phyloP scores from a whole-genome alignment of 257 asterid species.

The Agastache rugosa region DNA sequence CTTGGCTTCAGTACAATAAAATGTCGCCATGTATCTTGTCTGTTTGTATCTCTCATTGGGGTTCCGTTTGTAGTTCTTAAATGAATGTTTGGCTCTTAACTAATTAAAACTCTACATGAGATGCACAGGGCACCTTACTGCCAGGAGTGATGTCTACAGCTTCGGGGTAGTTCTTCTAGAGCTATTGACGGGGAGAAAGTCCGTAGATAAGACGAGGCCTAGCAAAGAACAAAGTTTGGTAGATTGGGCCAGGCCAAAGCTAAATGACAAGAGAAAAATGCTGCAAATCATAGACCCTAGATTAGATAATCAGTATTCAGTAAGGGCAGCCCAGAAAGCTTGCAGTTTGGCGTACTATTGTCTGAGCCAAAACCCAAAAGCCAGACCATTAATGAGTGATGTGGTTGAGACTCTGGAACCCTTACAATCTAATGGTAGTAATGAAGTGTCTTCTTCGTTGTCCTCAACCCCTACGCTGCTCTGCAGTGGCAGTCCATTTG shows the following conservation, averaged over 20 bases:
- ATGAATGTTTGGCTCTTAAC: constrained; percentile 15
- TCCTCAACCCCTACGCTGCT: constrained; percentile 55
- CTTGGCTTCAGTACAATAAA: neutral
- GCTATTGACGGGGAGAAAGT: constrained; percentile 95
- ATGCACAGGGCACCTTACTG: constrained; percentile 92
- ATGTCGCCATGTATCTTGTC: neutral
- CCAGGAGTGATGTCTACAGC: constrained; percentile 99
- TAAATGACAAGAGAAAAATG: constrained; percentile 93
- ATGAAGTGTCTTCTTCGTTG: constrained; percentile 59
- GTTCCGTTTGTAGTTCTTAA: neutral
- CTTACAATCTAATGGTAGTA: constrained; percentile 64
- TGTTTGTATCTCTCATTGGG: neutral
- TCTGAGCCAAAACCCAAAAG: constrained; percentile 97
- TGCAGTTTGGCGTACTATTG: constrained; percentile 99
- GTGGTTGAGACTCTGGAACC: constrained; percentile 98
- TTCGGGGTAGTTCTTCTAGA: constrained; percentile 97
- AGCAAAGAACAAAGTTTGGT: constrained; percentile 98
- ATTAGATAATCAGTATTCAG: constrained; percentile 86
- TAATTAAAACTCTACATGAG: constrained; percentile 37
- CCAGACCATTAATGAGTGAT: constrained; percentile 97
- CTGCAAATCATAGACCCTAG: constrained; percentile 95
- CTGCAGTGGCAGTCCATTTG: constrained; percentile 66
- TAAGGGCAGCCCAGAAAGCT: constrained; percentile 97
- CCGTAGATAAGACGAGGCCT: constrained; percentile 98
- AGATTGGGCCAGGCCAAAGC: constrained; percentile 98